Evolutionary conservation across 768 basidiomycete genomes (phyloP).

Genomic region (Tubosaeta brunneosetosa): DNA sequence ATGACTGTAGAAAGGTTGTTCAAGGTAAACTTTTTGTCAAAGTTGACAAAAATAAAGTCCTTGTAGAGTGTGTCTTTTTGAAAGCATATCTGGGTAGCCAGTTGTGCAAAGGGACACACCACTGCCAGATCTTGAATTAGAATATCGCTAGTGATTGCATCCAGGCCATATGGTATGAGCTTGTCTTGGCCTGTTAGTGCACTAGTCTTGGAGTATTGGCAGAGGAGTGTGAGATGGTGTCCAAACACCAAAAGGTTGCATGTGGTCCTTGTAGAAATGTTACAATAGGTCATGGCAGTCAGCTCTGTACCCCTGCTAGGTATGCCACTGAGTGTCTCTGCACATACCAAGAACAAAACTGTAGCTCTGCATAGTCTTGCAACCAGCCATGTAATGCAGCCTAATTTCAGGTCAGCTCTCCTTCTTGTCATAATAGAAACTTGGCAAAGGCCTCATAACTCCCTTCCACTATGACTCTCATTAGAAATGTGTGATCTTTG

Average conservation of each 20-base stretch:
- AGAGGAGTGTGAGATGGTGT: background rate
- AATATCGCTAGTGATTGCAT: background rate
- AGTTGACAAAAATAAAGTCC: background rate
- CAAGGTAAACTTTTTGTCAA: too few relatives aligned
- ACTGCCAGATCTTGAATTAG: background rate
- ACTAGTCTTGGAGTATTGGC: background rate
- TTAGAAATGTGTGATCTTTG: background rate
- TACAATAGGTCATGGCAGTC: background rate
- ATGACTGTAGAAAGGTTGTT: too few relatives aligned
- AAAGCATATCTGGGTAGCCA: slow-evolving; percentile 1
- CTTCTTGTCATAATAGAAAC: background rate
- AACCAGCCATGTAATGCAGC: background rate
- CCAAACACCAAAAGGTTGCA: slow-evolving; percentile 1
- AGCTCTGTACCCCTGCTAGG: slow-evolving; percentile 13
- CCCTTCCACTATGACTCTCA: rapidly evolving
- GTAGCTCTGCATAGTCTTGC: slow-evolving; percentile 9
- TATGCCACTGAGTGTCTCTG: slow-evolving; percentile 11
- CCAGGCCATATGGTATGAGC: background rate
- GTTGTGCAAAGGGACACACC: background rate
- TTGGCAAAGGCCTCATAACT: background rate
- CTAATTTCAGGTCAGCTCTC: background rate
- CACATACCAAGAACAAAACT: background rate
- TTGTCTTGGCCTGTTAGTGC: background rate
- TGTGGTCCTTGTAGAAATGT: background rate
- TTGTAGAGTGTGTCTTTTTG: background rate